Percentiles rank a stretch among this genome's conserved stretches.
Evolutionary conservation across 768 basidiomycete species (phyloP).

Genomic region (Lactifluus subvellereus): DNA sequence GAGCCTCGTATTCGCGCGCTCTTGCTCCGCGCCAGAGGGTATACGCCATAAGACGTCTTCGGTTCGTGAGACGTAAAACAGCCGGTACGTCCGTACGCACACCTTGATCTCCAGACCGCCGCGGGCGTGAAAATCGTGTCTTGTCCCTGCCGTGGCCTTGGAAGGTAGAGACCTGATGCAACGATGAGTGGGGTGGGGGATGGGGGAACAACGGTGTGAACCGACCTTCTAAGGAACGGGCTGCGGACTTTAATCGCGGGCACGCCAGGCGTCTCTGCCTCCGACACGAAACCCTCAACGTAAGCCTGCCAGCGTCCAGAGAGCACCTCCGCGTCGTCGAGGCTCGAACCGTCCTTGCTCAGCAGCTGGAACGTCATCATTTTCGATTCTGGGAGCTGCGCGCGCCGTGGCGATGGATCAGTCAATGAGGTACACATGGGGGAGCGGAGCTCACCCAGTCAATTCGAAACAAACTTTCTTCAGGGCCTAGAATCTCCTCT

Average conservation of each 20-base stretch:
- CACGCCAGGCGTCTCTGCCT: constrained; percentile 51
- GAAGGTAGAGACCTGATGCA: constrained; percentile 38
- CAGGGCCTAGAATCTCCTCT: constrained; percentile 65
- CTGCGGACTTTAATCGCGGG: constrained; percentile 40
- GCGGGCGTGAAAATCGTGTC: constrained; percentile 24
- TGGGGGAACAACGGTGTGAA: constrained; percentile 34
- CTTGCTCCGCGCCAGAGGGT: constrained; percentile 38
- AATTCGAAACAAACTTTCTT: constrained; percentile 73
- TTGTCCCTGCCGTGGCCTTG: not conserved
- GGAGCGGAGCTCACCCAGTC: constrained; percentile 58
- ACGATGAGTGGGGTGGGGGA: constrained; percentile 32
- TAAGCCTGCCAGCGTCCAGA: constrained; percentile 77
- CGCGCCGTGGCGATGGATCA: not conserved
- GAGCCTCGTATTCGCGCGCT: constrained; percentile 24
- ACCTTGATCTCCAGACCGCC: constrained; percentile 78
- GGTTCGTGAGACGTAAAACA: constrained; percentile 70
- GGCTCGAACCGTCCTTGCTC: constrained; percentile 71
- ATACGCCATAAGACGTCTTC: constrained; percentile 58
- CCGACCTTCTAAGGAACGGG: constrained; percentile 56
- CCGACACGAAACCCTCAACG: constrained; percentile 67
- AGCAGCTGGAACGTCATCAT: constrained; percentile 68
- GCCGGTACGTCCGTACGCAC: constrained; percentile 73
- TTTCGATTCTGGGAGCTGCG: constrained; percentile 60
- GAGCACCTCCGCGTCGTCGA: constrained; percentile 70
- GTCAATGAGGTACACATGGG: not conserved